Percentiles rank a stretch among this genome's conserved stretches.
Evolutionary conservation across 768 basidiomycete species (phyloP).

Genomic region (Piloderma croceum): DNA sequence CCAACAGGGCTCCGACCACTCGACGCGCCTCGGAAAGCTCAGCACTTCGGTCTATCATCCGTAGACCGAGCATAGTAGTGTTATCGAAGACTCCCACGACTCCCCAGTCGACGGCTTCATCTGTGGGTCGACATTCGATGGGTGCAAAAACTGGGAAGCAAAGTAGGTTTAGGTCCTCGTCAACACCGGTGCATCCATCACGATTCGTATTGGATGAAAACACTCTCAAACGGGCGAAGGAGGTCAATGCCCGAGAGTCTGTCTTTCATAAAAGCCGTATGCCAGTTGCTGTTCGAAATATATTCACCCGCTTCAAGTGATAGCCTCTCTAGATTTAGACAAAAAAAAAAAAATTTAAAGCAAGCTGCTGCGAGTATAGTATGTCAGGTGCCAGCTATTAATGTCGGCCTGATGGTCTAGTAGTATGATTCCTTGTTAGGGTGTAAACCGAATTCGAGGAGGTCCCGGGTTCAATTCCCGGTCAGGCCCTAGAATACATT

Average conservation of each 20-base stretch:
- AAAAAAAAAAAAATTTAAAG: no score
- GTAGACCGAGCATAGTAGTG: background rate
- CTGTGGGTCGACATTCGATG: background rate
- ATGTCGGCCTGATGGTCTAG: no score
- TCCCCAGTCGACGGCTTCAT: background rate
- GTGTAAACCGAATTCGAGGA: no score
- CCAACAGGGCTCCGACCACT: background rate
- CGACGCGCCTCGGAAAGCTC: background rate
- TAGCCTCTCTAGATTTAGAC: no score
- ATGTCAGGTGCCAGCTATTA: no score
- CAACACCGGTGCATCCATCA: background rate
- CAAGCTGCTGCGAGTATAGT: no score
- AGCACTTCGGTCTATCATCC: no score
- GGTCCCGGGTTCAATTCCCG: conserved; percentile 88
- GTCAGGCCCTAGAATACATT: no score
- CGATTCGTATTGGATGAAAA: background rate
- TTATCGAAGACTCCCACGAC: background rate
- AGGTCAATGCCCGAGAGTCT: background rate
- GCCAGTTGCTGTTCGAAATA: background rate
- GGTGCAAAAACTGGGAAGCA: background rate
- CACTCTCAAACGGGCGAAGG: background rate
- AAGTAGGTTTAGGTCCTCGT: background rate
- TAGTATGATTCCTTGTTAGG: no score
- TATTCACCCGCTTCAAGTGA: background rate
- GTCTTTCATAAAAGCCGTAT: no score